Percentiles rank a stretch among this genome's conserved stretches.
Evolutionary conservation across 305 asterid species (phyloP).

Genomic region (Fraxinus ornus): DNA sequence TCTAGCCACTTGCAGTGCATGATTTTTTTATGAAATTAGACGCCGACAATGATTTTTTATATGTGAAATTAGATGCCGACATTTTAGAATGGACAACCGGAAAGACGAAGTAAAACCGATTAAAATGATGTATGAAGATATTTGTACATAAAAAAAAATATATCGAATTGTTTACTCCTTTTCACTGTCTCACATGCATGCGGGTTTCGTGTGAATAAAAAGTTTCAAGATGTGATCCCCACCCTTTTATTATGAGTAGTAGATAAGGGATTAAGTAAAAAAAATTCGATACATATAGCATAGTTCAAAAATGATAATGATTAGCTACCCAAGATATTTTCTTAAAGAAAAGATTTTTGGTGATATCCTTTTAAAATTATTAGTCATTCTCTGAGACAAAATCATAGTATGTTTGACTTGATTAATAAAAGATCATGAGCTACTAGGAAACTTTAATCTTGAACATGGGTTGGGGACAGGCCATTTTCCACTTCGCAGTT

Average conservation of each 20-base stretch:
- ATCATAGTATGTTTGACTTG: not conserved
- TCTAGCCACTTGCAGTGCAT: not conserved
- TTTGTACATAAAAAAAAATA: too few relatives aligned
- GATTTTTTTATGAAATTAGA: not conserved
- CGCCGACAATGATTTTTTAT: not conserved
- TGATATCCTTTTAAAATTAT: not conserved
- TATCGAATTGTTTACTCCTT: too few relatives aligned
- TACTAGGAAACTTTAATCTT: not conserved
- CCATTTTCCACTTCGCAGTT: not conserved
- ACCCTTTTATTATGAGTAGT: too few relatives aligned
- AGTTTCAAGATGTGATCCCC: too few relatives aligned
- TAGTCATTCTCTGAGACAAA: not conserved
- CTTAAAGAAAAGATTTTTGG: too few relatives aligned
- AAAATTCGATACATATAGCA: too few relatives aligned
- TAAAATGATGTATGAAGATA: too few relatives aligned
- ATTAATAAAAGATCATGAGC: not conserved
- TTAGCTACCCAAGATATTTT: not conserved
- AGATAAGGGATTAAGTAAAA: too few relatives aligned
- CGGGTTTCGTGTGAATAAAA: too few relatives aligned
- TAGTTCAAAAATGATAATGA: not conserved
- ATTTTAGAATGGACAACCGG: constrained; percentile 1
- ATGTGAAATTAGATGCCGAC: not conserved
- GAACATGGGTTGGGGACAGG: constrained; percentile 12
- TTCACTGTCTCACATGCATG: too few relatives aligned
- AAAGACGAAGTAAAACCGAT: constrained; percentile 2